Evolutionary conservation across 2,329 filamentous ascomycete genomes (phyloP).

Genomic region (Parascedosporium putredinis): DNA sequence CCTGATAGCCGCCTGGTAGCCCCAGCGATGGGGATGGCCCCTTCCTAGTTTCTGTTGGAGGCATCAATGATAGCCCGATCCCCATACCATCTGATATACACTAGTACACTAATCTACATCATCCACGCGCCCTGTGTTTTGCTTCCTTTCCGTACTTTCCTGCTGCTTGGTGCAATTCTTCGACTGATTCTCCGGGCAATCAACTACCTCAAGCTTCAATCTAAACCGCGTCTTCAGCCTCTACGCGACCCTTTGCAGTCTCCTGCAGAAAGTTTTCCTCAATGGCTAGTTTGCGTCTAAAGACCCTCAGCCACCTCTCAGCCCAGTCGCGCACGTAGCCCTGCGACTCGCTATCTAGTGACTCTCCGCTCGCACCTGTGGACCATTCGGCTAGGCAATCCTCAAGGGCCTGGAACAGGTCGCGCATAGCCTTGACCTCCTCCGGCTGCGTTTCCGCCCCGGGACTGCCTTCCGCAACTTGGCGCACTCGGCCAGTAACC

Average conservation of each 20-base stretch:
- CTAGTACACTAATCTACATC: not conserved
- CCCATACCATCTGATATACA: not conserved
- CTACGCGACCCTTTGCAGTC: constrained; percentile 15
- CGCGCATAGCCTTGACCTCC: constrained; percentile 61
- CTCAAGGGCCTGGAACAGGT: constrained; percentile 72
- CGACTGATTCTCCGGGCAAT: too few species aligned
- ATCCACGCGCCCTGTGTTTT: not conserved
- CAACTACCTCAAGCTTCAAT: not conserved
- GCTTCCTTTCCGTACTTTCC: not conserved
- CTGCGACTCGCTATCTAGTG: constrained; percentile 42
- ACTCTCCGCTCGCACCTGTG: constrained; percentile 59
- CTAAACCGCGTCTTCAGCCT: not conserved
- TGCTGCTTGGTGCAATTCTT: too few species aligned
- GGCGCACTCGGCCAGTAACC: constrained; percentile 75
- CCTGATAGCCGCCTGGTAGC: too few species aligned
- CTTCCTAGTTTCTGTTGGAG: not conserved
- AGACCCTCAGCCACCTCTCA: constrained; percentile 75
- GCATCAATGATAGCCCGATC: too few species aligned
- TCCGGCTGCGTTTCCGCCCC: constrained; percentile 44
- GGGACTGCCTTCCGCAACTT: constrained; percentile 56
- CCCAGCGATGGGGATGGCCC: not conserved
- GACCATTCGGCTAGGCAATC: constrained; percentile 67
- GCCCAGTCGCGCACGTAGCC: constrained; percentile 57
- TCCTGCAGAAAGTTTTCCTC: constrained; percentile 59
- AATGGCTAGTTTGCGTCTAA: constrained; percentile 69